Conservation (phyloP, 2,329 filamentous ascomycete species). For the Fusarium subglutinans region DNA sequence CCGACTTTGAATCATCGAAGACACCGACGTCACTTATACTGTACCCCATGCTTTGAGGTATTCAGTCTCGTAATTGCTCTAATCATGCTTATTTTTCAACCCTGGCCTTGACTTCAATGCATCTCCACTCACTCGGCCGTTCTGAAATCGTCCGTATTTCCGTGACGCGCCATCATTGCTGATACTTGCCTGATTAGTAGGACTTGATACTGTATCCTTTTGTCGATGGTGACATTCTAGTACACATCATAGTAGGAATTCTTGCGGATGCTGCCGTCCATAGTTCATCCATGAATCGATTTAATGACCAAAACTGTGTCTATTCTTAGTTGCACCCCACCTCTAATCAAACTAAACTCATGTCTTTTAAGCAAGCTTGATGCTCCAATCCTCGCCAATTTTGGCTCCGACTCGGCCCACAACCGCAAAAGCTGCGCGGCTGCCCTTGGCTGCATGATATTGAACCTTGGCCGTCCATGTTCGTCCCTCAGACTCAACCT, state of each 20-base stretch:
- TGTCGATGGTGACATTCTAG: not conserved
- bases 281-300: not conserved
- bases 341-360: conserved; percentile 25
- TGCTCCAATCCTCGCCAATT: conserved; percentile 65
- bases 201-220: not conserved
- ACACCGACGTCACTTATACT: not conserved
- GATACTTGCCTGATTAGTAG: conserved; percentile 32
- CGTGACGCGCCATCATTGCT: conserved; percentile 21
- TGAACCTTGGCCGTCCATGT: conserved; percentile 68
- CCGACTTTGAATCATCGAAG: not conserved
- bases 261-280: conserved; percentile 22
- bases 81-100: conserved; percentile 25
- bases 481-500: conserved; percentile 63
- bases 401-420: conserved; percentile 61
- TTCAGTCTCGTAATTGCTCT: not conserved
- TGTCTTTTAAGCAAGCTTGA: conserved; percentile 46
- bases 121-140: conserved; percentile 13
- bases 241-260: not conserved
- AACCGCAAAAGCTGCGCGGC: conserved; percentile 61
- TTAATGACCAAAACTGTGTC: conserved; percentile 3
- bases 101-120: not conserved
- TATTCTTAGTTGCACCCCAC: conserved; percentile 35
- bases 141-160: conserved; percentile 11
- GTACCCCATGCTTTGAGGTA: not conserved
- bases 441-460: conserved; percentile 61